Evolutionary conservation across 495 filamentous ascomycete species (phyloP), one percentile per base, ranked within the genome.

Genomic region (Aspergillus olivimuriae): DNA sequence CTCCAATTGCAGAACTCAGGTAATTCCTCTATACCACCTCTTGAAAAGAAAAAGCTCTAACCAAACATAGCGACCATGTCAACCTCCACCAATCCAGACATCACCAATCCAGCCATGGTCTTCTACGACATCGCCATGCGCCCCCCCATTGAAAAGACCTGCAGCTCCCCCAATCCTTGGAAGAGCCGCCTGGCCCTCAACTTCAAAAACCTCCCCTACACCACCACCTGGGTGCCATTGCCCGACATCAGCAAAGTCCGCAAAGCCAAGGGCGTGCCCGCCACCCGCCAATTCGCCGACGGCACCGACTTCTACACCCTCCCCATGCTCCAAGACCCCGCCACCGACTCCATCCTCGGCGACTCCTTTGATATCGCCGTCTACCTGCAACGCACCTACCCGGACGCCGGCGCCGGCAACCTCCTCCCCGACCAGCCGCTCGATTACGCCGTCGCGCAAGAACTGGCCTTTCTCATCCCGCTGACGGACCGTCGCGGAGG

Each of bases 361-460:
- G 76, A 83, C 64, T 76, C 80, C 4, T 78, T 82, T 60, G 75
- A 82, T 34, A 81, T 83, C 48, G 75, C 80, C 24, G 47, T 69
- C 30, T 69, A 84, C 59, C 57, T 84, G 8, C 60, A 84, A 21
- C 52, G 65, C 19, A 70, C 47, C 11, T 78, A 74, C 48, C 62
- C 65, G 0, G 58, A 70, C 18, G 47, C 69, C 15, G 53, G 64
- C 8, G 54, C 57, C 11, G 57, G 52, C 2, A 49, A 66, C 44
- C 60, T 75, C 6, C 68, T 74, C 55, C 69, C 68, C 2, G 40
- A 51, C 0, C 66, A 68, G 39, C 48, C 50, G 8, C 53, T 64
- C 1, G 56, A 63, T n/a, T 61, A 52, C 5, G 52, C 21, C 12
- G 50, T 51, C 44, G 33, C 0, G 5, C 23, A 31, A 1, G 47